A percentile compares a stretch with the other conserved stretches of the same genome.
phyloP scores from a whole-genome alignment of 306 rosid species.

The Lathyrus aphaca region DNA sequence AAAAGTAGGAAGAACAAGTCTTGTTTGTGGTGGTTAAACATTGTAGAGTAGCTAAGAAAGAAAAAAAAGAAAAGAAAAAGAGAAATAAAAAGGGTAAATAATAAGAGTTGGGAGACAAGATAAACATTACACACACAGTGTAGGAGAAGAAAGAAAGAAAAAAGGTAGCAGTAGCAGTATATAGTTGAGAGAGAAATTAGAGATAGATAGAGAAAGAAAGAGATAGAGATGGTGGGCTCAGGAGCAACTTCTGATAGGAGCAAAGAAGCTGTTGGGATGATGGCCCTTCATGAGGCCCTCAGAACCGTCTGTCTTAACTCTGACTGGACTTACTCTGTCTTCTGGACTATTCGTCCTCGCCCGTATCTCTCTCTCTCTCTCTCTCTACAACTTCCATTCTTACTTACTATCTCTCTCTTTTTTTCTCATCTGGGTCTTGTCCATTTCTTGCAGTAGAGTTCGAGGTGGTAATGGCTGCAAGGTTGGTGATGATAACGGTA shows the following conservation, averaged over 20 bases:
- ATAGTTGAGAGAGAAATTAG: conserved; percentile 37
- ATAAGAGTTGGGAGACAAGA: conserved; percentile 43
- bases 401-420: conserved; percentile 11
- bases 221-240: conserved; percentile 98
- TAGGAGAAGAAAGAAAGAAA: background rate
- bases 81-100: conserved; percentile 26
- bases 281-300: conserved; percentile 99
- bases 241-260: conserved; percentile 91
- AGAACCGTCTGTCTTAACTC: conserved; percentile 73
- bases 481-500: conserved; percentile 97
- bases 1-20: background rate
- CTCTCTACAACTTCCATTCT: conserved; percentile 7
- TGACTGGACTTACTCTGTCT: conserved; percentile 99
- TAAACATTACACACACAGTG: conserved; percentile 2
- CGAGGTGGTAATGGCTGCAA: conserved; percentile 99
- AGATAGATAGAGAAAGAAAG: conserved; percentile 36
- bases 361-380: conserved; percentile 58
- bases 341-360: conserved; percentile 99
- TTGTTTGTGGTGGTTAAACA: conserved; percentile 39
- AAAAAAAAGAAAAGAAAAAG: background rate
- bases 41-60: conserved; percentile 26
- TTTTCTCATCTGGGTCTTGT: conserved; percentile 46
- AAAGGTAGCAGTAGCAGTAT: background rate
- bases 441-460: conserved; percentile 71
- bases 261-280: conserved; percentile 99